Evolutionary conservation across 108 stramenopile genomes (phyloP), one percentile per base, ranked within the genome.

Genomic region (Nitzschia sp.): DNA sequence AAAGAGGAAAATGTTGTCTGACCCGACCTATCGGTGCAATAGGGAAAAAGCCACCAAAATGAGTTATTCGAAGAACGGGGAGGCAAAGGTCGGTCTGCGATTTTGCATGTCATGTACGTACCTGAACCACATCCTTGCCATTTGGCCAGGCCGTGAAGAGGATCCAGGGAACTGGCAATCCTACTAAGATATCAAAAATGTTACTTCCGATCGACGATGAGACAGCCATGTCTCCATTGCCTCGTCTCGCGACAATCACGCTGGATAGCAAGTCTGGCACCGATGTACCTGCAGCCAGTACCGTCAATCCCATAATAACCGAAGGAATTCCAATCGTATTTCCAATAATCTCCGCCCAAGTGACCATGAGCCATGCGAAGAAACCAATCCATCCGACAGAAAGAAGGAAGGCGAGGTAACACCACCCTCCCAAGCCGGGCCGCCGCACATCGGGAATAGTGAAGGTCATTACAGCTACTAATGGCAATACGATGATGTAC

Each of bases 151-250:
- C 53, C 18, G 81, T 86, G 72, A 69, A 93, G 28, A 79, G 45
- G 29, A 93, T 66, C 92, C 92, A 93, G 19, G 92, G 92, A 59
- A 93, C 30, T 3, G 89, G 89, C 33, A 93, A 67, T 46, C 92
- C 92, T 15, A 93, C 89, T 11, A 85, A 70, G 45, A 93, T 88
- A 77, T 93, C 89, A 64, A 93, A 93, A 34, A 90, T 90, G 61
- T 93, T 93, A 47, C 84, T 86, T 36, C 92, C 89, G 74, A 93
- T 85, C 23, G 86, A 85, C 17, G 79, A 82, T 25, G 89, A 90
- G 26, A 95, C 94, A 18, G 94, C 94, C 89, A 92, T 92, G 69
- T 95, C 89, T 24, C 94, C 94, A 53, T 85, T 74, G 30, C 94
- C 94, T 77, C 86, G 76, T 73, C 80, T 74, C 18, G 90, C 94